Base-by-base conservation (phyloP, 1,139 yeast species). In the Sugiyamaella castrensis region DNA sequence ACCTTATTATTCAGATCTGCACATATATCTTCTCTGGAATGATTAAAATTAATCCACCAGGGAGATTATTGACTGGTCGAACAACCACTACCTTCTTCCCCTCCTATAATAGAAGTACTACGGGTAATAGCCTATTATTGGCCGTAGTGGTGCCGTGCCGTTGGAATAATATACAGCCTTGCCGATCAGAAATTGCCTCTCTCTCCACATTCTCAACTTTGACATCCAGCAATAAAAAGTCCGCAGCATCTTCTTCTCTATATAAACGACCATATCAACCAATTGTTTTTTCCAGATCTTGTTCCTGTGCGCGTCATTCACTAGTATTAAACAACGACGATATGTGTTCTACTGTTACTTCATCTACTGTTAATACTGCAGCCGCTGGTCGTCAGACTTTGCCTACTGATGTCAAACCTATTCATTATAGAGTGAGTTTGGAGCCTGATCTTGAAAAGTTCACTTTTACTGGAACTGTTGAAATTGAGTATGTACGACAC, bases 391-490 rank as follows among this genome's bases (percentile, higher is more conserved):
- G 88, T 62, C 86, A 84, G 65, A 77, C 85, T 32, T 77, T 87
- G 56, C 95, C 95, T 43, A 72, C 78, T 40, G 79, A 82, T 60
- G 88, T 86, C 56, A 80, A 76, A 55, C 95, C 95, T 40, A 62
- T 74, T 53, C 87, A 84, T 67, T 87, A 87, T 66, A 78, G 79
- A 56, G 70, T 87, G 56, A 76, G 80, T 38, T 72, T 88, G 58
- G 92, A 86, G 62, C 95, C 96, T 35, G 74, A 81, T 59, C 80
- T 87, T 58, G 76, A 75, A 49, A 79, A 80, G 43, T 87, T 84
- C 75, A 84, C 80, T 54, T 88, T 81, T 62, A 71, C 74, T 41
- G 96, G 95, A 57, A 69, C 70, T 34, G 85, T 81, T 51, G 74
- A 74, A 51, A 82, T 87, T 61, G 83, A 81, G 56, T 55, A 48